Base-by-base conservation (phyloP, 1,284 basidiomycete genomes). In the Uromyces viciae-fabae region DNA sequence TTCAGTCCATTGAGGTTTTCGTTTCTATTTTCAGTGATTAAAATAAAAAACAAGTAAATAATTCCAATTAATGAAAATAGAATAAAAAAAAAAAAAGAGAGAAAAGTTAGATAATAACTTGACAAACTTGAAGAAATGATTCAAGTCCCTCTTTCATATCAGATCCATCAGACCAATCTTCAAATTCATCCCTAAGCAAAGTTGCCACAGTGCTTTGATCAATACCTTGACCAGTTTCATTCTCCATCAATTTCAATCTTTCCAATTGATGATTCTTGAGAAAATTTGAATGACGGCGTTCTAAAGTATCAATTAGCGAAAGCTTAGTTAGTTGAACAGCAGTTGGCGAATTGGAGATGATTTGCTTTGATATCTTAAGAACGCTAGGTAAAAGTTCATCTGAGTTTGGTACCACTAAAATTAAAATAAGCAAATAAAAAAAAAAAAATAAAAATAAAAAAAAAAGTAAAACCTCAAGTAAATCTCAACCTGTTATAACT, bases 241-340 rank as follows among this genome's bases (percentile, higher is more conserved):
- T 88, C 5, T 86, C 85, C 1, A 90, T 86, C 2, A 91, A 85
- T 28, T 92, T 81, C 19, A 93, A 86, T 15, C 25, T 78, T 0
- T 88, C 91, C 25, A 79, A 42, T 33, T 72, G 54, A 36, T 31
- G 38, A 36, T 54, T 11, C 25, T 19, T 60, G 1, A 68, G 28
- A 28, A 52, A 28, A 38, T 28, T 25, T 38, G 33, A 40, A 43
- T 38, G 66, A 40, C 38, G 56, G 31, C 42, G 71, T 4, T 42
- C 83, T 31, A 84, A 80, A 3, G 84, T 83, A 49, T 83, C 77
- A 33, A 83, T 68, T 11, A 84, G 74, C 19, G 82, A 82, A n/a
- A 89, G 88, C 85, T 94, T 95, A 11, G 92, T 92, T 71, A 90
- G 89, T 82, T 92, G 91, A 0, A 94, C 91, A 0, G 93, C 89